Conservation (phyloP, 768 basidiomycete species). For the Termitomyces sp. region DNA sequence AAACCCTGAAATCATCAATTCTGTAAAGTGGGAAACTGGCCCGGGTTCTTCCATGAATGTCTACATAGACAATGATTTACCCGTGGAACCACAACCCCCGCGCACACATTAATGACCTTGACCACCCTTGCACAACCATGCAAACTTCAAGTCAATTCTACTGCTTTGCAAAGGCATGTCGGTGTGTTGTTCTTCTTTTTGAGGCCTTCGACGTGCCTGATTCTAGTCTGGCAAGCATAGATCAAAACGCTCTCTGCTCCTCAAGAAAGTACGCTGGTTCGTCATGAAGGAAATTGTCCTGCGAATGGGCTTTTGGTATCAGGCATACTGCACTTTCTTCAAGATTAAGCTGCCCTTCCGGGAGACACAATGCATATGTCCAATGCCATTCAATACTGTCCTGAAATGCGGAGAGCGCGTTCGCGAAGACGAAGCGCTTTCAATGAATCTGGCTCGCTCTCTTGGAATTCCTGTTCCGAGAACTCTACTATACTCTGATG, state of each 20-base stretch:
- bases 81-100: too few species aligned
- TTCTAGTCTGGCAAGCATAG: background rate
- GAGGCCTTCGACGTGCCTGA: background rate
- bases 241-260: background rate
- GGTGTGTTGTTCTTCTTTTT: background rate
- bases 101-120: too few species aligned
- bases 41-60: too few species aligned
- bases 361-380: background rate
- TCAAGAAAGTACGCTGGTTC: background rate
- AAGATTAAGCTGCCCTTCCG: background rate
- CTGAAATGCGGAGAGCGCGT: background rate
- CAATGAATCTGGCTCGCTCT: conserved; percentile 1
- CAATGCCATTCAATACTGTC: conserved; percentile 5
- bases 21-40: too few species aligned
- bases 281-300: background rate
- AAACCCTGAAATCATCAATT: too few species aligned
- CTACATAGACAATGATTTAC: too few species aligned
- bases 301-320: background rate
- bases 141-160: background rate
- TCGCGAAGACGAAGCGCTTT: conserved; percentile 5
- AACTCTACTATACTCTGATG: background rate
- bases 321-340: background rate
- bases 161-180: background rate
- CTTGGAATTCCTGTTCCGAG: conserved; percentile 7
- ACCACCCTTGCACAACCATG: too few species aligned